A percentile compares a stretch with the other conserved stretches of the same genome.
Conservation (phyloP, 106 monocot genomes). For the Dioscorea dumetorum region DNA sequence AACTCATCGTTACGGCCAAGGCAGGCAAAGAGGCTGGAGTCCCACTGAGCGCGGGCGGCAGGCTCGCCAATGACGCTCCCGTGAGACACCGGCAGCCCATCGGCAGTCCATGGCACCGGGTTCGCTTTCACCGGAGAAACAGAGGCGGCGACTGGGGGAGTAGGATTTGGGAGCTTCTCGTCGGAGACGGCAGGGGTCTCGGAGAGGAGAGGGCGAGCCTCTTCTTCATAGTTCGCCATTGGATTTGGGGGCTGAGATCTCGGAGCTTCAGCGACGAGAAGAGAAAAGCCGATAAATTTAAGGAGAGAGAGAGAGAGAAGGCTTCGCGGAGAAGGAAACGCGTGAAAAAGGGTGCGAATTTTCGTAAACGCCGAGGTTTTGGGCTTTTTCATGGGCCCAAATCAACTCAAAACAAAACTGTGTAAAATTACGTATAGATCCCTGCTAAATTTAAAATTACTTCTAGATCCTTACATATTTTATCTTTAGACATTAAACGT, state of each 20-base stretch:
- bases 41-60: constrained; percentile 40
- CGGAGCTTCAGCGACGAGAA: background rate
- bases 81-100: constrained; percentile 36
- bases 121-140: background rate
- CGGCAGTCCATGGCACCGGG: constrained; percentile 28
- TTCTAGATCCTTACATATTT: too few relatives aligned
- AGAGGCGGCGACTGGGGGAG: background rate
- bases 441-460: too few relatives aligned
- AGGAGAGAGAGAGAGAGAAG: background rate
- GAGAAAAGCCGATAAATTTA: background rate
- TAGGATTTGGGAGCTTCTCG: background rate
- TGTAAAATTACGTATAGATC: too few relatives aligned
- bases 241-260: background rate
- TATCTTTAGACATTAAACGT: too few relatives aligned
- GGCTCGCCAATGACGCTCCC: constrained; percentile 39
- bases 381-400: too few relatives aligned
- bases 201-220: background rate
- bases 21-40: constrained; percentile 58
- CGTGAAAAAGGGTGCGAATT: background rate
- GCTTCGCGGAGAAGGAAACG: background rate
- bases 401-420: too few relatives aligned
- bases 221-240: background rate
- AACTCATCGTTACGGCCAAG: constrained; percentile 80
- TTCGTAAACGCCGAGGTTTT: too few relatives aligned
- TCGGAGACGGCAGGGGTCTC: background rate